Percentiles rank a stretch among this genome's conserved stretches.
Evolutionary conservation across 129 eudicot species (phyloP).

Genomic region (Artemisia argyi): DNA sequence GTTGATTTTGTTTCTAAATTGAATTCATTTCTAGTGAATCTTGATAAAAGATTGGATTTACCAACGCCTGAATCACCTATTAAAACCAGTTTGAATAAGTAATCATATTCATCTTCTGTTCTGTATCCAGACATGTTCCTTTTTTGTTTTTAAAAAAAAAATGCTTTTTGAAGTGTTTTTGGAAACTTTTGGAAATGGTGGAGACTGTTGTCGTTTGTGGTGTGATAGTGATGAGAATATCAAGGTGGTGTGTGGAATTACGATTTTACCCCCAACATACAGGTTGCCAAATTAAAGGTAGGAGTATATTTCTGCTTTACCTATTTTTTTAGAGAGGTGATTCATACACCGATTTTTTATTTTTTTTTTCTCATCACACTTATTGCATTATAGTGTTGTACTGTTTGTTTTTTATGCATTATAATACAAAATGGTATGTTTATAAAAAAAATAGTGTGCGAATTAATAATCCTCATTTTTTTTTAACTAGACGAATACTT

Average conservation of each 20-base stretch:
- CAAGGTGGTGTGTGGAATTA: slow-evolving; percentile 27
- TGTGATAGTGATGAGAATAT: slow-evolving; percentile 7
- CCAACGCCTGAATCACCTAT: slow-evolving; percentile 82
- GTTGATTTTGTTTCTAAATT: slow-evolving; percentile 77
- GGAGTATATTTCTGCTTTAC: too few relatives aligned
- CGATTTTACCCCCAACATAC: slow-evolving; percentile 19
- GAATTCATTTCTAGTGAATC: slow-evolving; percentile 81
- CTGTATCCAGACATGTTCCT: slow-evolving; percentile 58
- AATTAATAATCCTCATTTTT: too few relatives aligned
- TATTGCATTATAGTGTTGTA: too few relatives aligned
- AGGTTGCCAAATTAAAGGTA: background rate
- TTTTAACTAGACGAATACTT: too few relatives aligned
- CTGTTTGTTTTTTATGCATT: too few relatives aligned
- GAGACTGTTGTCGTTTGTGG: slow-evolving; percentile 31
- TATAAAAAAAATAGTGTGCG: too few relatives aligned
- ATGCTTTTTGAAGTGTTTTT: too few relatives aligned
- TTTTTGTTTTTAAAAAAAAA: too few relatives aligned
- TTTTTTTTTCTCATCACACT: too few relatives aligned
- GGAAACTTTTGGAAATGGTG: slow-evolving; percentile 21
- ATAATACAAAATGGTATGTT: too few relatives aligned
- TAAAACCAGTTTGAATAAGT: slow-evolving; percentile 69
- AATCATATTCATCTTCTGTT: slow-evolving; percentile 77
- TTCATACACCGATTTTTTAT: too few relatives aligned
- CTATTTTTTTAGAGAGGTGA: too few relatives aligned
- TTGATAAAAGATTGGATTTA: slow-evolving; percentile 70